These are phyloP conservation scores for Cryptomeria japonica DNA, from an alignment of 75 land plant genomes.

Conservation along the genomic window DNA sequence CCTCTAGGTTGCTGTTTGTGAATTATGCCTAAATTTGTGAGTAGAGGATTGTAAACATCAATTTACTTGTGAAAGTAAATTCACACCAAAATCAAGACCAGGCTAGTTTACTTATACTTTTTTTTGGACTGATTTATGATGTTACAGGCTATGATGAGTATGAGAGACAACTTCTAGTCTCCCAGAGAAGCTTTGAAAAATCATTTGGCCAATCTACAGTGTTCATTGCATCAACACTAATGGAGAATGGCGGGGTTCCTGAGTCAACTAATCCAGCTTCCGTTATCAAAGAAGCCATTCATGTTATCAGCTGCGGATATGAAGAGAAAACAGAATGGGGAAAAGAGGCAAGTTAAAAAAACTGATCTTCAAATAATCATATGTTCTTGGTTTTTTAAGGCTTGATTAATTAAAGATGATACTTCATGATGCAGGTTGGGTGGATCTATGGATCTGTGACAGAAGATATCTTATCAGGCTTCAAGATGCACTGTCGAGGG, in stretches of 20 bases:
- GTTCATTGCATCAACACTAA: slow-evolving; percentile 61
- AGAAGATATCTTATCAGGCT: slow-evolving; percentile 70
- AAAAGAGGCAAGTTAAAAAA: slow-evolving; percentile 36
- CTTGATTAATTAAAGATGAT: not conserved
- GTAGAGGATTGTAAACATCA: not conserved
- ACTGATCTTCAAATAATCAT: not conserved
- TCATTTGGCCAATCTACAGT: slow-evolving; percentile 62
- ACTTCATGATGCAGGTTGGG: slow-evolving; percentile 46
- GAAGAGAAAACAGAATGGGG: slow-evolving; percentile 76
- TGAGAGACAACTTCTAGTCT: slow-evolving; percentile 52
- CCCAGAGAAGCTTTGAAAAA: slow-evolving; percentile 64
- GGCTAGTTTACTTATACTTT: not conserved
- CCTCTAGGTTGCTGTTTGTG: not conserved
- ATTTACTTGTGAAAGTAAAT: not conserved
- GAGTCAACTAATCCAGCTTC: slow-evolving; percentile 45
- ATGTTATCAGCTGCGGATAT: slow-evolving; percentile 72
- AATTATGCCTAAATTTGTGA: not conserved
- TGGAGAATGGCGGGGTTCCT: slow-evolving; percentile 65
- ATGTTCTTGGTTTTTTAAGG: not conserved
- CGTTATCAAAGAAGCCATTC: slow-evolving; percentile 66
- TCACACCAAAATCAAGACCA: not conserved
- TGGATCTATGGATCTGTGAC: slow-evolving; percentile 85
- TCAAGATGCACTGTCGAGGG: slow-evolving; percentile 77
- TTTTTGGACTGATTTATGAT: not conserved
- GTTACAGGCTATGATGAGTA: slow-evolving; percentile 61